Base-by-base conservation (phyloP, 352 stramenopile genomes). In the Phytopythium kandeliae region DNA sequence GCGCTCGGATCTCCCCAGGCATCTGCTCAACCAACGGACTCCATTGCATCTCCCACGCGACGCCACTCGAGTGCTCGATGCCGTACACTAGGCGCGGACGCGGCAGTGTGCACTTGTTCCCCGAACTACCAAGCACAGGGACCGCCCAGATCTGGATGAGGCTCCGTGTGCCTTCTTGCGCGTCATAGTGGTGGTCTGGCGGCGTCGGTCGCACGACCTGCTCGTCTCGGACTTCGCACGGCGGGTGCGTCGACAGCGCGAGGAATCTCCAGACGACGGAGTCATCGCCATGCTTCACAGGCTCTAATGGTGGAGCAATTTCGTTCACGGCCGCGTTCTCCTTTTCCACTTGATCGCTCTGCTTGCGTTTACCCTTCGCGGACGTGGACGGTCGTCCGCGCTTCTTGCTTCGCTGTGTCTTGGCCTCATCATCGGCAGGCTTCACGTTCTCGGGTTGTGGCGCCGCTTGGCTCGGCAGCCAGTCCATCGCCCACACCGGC, bases 21-120 rank as follows among this genome's bases (percentile, higher is more conserved):
- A 86, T 76, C n/a, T 71, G 69, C 19, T 71, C 53, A 8, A 57
- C 63, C 21, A 85, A 34, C 15, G 81, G 78, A 25, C 72, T 78
- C 84, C 84, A 95, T 48, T 92, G 79, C 34, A 95, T 51, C 46
- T 89, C 77, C 84, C 84, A 95, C 15, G 70, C 80, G 10, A 89
- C 81, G 15, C 79, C 81, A n/a, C 72, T 76, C 17, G 72, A 47
- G 44, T 95, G 84, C 34, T 86, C 79, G 33, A 95, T 90, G 21
- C 67, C 80, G 42, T 81, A 89, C 50, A 92, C 76, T 9, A 90
- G 60, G 19, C 66, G 56, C 12, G 81, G 6, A 24, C 31, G 40
- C 48, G 13, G 30, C 13, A 51, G 28, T 7, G 30, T 30, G 13
- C 45, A 26, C 12, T 55, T 38, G 9, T 24, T 21, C 1, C 48